Percentiles rank a stretch among this genome's conserved stretches.
Conservation (phyloP, 305 asterid species). For the Solanum hybrid region DNA sequence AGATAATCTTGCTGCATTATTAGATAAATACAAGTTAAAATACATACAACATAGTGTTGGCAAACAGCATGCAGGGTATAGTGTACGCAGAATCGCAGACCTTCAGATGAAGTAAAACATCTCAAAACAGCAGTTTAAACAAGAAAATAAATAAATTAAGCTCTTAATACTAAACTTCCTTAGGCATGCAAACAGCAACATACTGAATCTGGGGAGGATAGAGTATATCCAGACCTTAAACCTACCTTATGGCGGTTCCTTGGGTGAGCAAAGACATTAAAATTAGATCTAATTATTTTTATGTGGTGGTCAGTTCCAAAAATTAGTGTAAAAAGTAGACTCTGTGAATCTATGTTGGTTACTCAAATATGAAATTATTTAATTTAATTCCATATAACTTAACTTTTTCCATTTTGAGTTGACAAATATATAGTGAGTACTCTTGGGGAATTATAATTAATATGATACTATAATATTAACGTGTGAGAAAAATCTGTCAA, state of each 20-base stretch:
- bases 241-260: background rate
- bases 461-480: background rate
- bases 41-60: background rate
- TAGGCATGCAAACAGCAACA: background rate
- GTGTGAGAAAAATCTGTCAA: background rate
- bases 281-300: background rate
- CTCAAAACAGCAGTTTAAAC: background rate
- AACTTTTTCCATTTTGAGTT: background rate
- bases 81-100: background rate
- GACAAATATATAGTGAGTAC: background rate
- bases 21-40: background rate
- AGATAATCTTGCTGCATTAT: constrained; percentile 17
- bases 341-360: background rate
- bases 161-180: background rate
- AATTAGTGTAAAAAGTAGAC: background rate
- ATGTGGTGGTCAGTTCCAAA: background rate
- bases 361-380: background rate
- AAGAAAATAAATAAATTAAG: background rate
- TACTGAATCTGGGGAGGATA: background rate
- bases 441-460: background rate
- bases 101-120: background rate
- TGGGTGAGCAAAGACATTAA: background rate
- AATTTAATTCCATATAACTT: background rate
- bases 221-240: background rate
- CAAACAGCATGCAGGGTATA: background rate